Percentiles rank a stretch among this genome's conserved stretches.
Evolutionary conservation across 805 yeast species (phyloP).

Genomic region (Kodamaea neixiangensis): DNA sequence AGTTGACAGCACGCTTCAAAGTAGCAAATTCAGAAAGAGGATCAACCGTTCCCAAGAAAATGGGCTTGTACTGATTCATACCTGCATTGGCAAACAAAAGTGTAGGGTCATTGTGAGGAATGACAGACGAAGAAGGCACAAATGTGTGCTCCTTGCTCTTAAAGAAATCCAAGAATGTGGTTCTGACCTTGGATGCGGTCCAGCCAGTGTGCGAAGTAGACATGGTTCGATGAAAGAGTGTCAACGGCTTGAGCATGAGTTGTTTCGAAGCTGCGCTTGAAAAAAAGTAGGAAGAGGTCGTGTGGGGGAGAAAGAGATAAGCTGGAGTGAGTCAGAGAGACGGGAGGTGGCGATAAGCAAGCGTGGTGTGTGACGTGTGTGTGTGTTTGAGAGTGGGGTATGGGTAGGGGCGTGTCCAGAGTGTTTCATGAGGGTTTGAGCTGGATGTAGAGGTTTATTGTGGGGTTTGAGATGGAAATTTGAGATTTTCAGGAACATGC

Average conservation of each 20-base stretch:
- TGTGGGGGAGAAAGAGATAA: conserved; percentile 5
- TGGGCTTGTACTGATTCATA: conserved; percentile 99
- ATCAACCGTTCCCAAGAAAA: conserved; percentile 95
- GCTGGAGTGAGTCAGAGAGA: not conserved
- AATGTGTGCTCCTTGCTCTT: conserved; percentile 65
- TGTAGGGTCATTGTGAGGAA: conserved; percentile 98
- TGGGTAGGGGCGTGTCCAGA: too few relatives aligned
- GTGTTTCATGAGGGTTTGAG: too few relatives aligned
- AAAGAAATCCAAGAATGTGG: conserved; percentile 83
- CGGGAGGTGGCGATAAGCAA: not conserved
- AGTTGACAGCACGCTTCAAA: conserved; percentile 87
- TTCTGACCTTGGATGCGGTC: conserved; percentile 64
- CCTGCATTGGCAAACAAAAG: conserved; percentile 97
- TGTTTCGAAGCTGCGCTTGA: not conserved
- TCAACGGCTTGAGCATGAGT: conserved; percentile 17
- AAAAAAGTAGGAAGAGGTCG: conserved; percentile 8
- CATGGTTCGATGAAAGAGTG: conserved; percentile 20
- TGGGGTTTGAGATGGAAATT: too few relatives aligned
- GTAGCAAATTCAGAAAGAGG: conserved; percentile 86
- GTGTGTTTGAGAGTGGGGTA: not conserved
- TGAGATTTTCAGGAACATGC: too few relatives aligned
- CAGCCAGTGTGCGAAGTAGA: conserved; percentile 32
- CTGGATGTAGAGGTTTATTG: too few relatives aligned
- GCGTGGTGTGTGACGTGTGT: too few relatives aligned
- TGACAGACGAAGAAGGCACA: conserved; percentile 91